Conservation (phyloP, 495 filamentous ascomycete genomes). For the Talaromyces liani region DNA sequence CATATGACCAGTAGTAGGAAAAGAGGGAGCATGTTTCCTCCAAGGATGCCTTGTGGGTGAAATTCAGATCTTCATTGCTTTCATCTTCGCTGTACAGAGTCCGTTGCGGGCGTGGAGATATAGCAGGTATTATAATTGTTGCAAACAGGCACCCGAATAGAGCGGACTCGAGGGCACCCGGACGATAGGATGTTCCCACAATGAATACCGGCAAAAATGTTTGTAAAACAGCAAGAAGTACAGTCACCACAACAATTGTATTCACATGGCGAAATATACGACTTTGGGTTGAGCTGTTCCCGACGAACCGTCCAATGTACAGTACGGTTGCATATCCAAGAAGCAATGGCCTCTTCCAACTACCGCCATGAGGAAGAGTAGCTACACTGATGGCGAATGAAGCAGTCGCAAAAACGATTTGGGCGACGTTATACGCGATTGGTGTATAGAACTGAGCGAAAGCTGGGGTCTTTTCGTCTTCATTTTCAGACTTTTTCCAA, state of each 20-base stretch:
- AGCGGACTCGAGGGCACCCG: constrained; percentile 4
- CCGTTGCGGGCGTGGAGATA: constrained; percentile 16
- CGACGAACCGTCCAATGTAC: constrained; percentile 10
- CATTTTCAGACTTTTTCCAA: neutral
- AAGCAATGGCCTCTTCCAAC: constrained; percentile 13
- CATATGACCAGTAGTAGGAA: constrained; percentile 39
- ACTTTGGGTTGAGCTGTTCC: neutral
- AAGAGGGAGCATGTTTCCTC: constrained; percentile 45
- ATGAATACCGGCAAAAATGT: constrained; percentile 15
- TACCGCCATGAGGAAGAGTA: neutral
- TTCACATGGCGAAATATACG: constrained; percentile 17
- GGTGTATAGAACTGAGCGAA: constrained; percentile 4
- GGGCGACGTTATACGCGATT: constrained; percentile 13
- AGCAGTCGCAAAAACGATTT: constrained; percentile 11
- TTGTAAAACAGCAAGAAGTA: constrained; percentile 12
- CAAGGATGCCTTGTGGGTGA: constrained; percentile 22
- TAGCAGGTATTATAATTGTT: constrained; percentile 11
- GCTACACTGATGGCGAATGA: constrained; percentile 14
- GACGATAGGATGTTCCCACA: constrained; percentile 14
- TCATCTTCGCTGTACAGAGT: neutral
- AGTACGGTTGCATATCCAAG: constrained; percentile 15
- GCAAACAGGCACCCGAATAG: constrained; percentile 12
- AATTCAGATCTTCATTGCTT: constrained; percentile 7
- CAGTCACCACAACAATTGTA: constrained; percentile 6
- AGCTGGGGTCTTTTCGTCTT: neutral